A percentile compares a stretch with the other conserved stretches of the same genome.
Conservation (phyloP, 768 basidiomycete genomes). For the Lactarius psammicola region DNA sequence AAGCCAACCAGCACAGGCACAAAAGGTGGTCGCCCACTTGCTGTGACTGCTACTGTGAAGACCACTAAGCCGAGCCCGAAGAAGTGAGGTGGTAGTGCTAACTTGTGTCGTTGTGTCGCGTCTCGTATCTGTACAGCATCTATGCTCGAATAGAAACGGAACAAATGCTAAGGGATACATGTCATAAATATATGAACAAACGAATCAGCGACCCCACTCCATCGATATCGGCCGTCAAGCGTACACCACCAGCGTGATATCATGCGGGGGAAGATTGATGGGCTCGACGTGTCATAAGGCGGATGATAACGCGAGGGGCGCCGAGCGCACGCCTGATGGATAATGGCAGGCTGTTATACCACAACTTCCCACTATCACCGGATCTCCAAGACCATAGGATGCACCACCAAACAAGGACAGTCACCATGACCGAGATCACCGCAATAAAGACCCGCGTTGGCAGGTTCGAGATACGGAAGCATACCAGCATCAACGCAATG, state of each 20-base stretch:
- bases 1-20: not conserved
- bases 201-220: not conserved
- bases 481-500: conserved; percentile 12
- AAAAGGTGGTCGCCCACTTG: not conserved
- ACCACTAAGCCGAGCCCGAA: not conserved
- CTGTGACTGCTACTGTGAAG: not conserved
- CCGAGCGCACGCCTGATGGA: not conserved
- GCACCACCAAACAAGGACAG: not conserved
- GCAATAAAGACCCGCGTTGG: conserved; percentile 4
- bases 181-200: not conserved
- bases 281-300: not conserved
- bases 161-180: not conserved
- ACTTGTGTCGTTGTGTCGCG: not conserved
- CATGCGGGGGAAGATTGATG: not conserved
- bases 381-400: conserved; percentile 2
- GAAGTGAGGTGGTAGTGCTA: not conserved
- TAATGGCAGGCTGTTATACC: not conserved
- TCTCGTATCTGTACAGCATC: no score
- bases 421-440: not conserved
- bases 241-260: not conserved
- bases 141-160: no score
- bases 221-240: not conserved
- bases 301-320: not conserved
- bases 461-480: conserved; percentile 6
- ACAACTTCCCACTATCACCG: not conserved